These are phyloP conservation scores for Fusarium sp. DNA, from an alignment of 2,329 filamentous ascomycete species.

Conservation along the genomic window DNA sequence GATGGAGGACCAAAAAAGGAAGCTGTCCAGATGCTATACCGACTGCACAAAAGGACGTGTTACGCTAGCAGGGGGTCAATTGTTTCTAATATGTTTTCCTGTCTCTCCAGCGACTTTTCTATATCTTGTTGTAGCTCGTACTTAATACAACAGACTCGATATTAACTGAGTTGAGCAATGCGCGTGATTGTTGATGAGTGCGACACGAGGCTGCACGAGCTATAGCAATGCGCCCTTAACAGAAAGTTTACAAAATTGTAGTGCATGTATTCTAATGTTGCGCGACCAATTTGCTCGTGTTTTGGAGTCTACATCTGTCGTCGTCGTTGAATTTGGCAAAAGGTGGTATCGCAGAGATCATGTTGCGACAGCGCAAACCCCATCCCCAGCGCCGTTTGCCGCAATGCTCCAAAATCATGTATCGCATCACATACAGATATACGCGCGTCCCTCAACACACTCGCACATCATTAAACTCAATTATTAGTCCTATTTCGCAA, in stretches of 20 bases:
- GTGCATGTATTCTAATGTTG: background rate
- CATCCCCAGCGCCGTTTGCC: slow-evolving; percentile 2
- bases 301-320: background rate
- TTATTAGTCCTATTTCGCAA: background rate
- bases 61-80: slow-evolving; percentile 25
- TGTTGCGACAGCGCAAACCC: slow-evolving; percentile 31
- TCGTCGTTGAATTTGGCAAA: slow-evolving; percentile 4
- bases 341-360: slow-evolving; percentile 8
- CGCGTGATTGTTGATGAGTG: slow-evolving; percentile 6
- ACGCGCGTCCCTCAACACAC: background rate
- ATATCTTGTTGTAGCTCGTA: slow-evolving; percentile 46
- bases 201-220: background rate
- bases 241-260: background rate
- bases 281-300: slow-evolving; percentile 23
- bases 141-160: slow-evolving; percentile 29
- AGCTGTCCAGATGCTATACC: slow-evolving; percentile 40
- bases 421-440: slow-evolving; percentile 1
- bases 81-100: slow-evolving; percentile 40
- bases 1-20: slow-evolving; percentile 21
- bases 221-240: slow-evolving; percentile 20
- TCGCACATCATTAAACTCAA: background rate
- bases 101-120: slow-evolving; percentile 42
- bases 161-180: slow-evolving; percentile 1
- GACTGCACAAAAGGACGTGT: slow-evolving; percentile 33
- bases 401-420: background rate